Conservation (phyloP, 2,329 filamentous ascomycete genomes). For the Colletotrichum trifolii region DNA sequence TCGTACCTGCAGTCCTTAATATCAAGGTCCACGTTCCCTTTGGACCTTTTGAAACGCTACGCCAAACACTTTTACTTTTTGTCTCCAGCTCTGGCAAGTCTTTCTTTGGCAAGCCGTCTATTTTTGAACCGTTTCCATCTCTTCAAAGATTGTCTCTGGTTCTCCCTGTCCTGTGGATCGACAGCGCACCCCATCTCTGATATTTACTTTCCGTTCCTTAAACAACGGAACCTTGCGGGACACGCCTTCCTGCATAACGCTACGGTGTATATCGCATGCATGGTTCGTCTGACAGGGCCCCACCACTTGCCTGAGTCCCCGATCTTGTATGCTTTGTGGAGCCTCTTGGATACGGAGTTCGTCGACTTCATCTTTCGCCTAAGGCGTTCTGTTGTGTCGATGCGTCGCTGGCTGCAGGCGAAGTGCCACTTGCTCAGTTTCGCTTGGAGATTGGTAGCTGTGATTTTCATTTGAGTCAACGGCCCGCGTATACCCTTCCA, state of each 20-base stretch:
- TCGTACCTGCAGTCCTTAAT: constrained; percentile 21
- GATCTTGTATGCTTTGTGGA: constrained; percentile 20
- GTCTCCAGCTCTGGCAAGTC: neutral
- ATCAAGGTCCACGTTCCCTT: neutral
- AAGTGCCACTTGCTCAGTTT: no score
- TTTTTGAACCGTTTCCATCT: neutral
- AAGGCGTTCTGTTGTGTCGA: neutral
- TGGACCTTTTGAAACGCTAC: constrained; percentile 17
- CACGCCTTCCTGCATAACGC: constrained; percentile 1
- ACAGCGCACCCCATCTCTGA: neutral
- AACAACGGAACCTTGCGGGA: neutral
- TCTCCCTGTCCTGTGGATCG: neutral
- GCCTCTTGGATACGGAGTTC: neutral
- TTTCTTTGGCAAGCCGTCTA: neutral
- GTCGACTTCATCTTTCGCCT: neutral
- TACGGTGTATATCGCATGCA: neutral
- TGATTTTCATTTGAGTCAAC: neutral
- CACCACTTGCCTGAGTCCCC: neutral
- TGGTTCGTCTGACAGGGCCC: constrained; percentile 16
- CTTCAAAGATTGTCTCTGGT: neutral
- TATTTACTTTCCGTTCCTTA: neutral
- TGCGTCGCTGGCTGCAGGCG: neutral
- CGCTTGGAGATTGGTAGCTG: neutral
- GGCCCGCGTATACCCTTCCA: no score
- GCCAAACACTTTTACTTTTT: constrained; percentile 9